Base-by-base conservation (phyloP, 73 alveolate species). In the Symbiodinium natans region DNA sequence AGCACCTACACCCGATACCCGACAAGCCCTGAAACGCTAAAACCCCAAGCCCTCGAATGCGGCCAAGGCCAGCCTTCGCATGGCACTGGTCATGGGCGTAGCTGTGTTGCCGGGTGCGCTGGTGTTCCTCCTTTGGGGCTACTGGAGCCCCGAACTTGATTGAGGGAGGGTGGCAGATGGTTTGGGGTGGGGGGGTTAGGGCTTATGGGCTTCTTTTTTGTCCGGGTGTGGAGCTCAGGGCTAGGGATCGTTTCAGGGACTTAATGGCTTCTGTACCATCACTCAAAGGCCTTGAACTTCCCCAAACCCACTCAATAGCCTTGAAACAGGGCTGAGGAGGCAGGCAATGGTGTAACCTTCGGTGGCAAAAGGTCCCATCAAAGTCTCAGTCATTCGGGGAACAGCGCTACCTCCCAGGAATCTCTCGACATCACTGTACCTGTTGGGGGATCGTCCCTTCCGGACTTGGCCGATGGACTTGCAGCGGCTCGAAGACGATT, bases 81-180 rank as follows among this genome's bases (percentile, higher is more conserved):
- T 63, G 17, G 39, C 82, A 21, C 38, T 63, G 82, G 82, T 29
- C 11, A 63, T 63, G 82, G 31, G 31, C 36, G 38, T 63, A 9
- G 82, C 82, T 1, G 82, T 63, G 36, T 29, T 63, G 38, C 82
- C 82, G 36, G 82, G 82, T 9, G 10, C 82, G 11, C 36, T 63
- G 31, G 38, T 63, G 82, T 63, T 27, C 82, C 82, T 63, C 82
- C 36, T 63, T 1, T 63, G 82, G 82, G 82, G 82, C 82, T 63
- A 27, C 82, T 63, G 82, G 82, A 63, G 36, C 82, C 82, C 25
- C 68, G 68, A 27, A 13, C 17, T 4, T 5, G 68, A 52, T 10
- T 52, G 0, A n/a, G n/a, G n/a, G n/a, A 27, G 29, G 21, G 7
- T 3, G 13, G 6, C 1, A 3, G n/a, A n/a, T n/a, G 21, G 68